Evolutionary conservation across 768 basidiomycete genomes (phyloP), one percentile per base, ranked within the genome.

Genomic region (Amanita inopinata): DNA sequence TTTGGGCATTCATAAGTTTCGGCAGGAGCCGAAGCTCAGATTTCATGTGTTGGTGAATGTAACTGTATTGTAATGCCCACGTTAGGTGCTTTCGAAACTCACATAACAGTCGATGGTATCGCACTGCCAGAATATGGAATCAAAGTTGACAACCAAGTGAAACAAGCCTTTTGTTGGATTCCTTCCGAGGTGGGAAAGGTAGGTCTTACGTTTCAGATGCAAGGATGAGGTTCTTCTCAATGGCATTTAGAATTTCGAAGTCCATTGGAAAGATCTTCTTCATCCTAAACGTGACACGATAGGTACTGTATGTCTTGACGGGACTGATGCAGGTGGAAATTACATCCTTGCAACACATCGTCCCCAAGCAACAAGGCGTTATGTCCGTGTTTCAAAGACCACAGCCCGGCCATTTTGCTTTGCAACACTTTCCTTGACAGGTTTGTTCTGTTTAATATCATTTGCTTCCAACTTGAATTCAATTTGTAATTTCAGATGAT

Each of bases 121-220:
- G 33, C 6, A 3, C 23, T 39, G 24, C 24, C 4, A n/a, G 38
- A 45, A 14, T 40, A 30, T 27, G 38, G 24, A 5, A 11, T 31
- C 14, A 20, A 36, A 15, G 5, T 31, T 27, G 38, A 46, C 15
- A 19, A 40, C 14, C n/a, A 34, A 22, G 38, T 20, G 17, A 47
- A 47, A 11, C 33, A 45, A 31, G 33, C 45, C n/a, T 39, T n/a
- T 3, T 45, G 47, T 28, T 49, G 47, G 47, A 45, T 49, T 32
- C 33, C 47, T 1, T 49, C 47, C 9, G 38, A 49, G 25, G 27
- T 22, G 4, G 44, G 33, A 5, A 39, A 49, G 38, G 47, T 49
- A 18, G 22, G 15, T 35, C n/a, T n/a, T n/a, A n/a, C n/a, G n/a
- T n/a, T n/a, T n/a, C n/a, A n/a, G n/a, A n/a, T n/a, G n/a, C n/a